Conservation (phyloP, 768 basidiomycete genomes). For the Lyophyllum shimeji region DNA sequence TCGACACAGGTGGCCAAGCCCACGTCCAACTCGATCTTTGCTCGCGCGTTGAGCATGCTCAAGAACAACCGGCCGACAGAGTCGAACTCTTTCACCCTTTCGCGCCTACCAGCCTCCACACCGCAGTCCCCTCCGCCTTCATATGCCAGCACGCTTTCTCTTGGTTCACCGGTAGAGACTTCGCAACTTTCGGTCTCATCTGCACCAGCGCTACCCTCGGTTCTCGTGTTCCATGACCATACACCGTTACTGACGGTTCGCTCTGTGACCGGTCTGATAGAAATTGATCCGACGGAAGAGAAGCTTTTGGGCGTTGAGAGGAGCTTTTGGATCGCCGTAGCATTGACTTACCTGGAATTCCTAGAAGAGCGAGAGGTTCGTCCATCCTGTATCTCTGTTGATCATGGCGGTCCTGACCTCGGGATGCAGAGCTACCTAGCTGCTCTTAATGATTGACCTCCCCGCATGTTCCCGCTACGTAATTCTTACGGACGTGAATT, state of each 20-base stretch:
- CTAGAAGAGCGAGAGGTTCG: conserved; percentile 76
- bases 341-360: conserved; percentile 75
- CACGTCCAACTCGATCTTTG: conserved; percentile 42
- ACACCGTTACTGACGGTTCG: conserved; percentile 65
- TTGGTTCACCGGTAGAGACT: conserved; percentile 17
- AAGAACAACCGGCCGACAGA: conserved; percentile 53
- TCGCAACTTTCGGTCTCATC: conserved; percentile 9
- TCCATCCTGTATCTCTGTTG: not conserved
- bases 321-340: conserved; percentile 77
- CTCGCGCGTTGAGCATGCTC: conserved; percentile 49
- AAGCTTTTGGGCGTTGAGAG: conserved; percentile 65
- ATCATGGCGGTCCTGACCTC: not conserved
- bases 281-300: conserved; percentile 59
- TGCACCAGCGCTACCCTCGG: conserved; percentile 28
- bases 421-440: conserved; percentile 54
- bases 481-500: not conserved
- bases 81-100: conserved; percentile 63
- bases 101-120: conserved; percentile 29
- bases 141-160: conserved; percentile 25
- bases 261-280: conserved; percentile 60
- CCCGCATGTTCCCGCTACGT: conserved; percentile 7
- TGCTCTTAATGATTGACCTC: conserved; percentile 42
- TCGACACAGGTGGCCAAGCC: conserved; percentile 35
- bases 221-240: conserved; percentile 70
- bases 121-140: conserved; percentile 35